phyloP scores from a whole-genome alignment of 495 filamentous ascomycete genomes.

The Beverwykella pulmonaria region DNA sequence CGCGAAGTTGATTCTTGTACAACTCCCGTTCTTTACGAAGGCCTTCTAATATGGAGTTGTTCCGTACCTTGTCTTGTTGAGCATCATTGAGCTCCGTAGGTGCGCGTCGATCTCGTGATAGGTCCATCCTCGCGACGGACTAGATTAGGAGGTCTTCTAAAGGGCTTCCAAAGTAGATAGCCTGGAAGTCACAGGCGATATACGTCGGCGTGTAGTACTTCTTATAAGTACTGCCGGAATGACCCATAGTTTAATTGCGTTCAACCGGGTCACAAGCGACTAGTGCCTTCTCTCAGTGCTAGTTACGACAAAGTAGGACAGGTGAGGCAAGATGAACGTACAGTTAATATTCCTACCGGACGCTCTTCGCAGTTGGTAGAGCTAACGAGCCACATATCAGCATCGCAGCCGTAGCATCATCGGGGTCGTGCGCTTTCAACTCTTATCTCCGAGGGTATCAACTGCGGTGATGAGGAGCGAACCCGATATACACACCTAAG shows the following conservation, averaged over 20 bases:
- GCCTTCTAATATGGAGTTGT: conserved; percentile 11
- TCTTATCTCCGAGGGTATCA: no score
- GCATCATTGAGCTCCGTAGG: conserved; percentile 19
- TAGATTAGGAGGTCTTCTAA: conserved; percentile 22
- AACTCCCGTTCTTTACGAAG: conserved; percentile 15
- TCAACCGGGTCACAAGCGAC: conserved; percentile 9
- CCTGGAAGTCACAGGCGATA: conserved; percentile 22
- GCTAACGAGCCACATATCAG: no score
- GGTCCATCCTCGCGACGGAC: conserved; percentile 20
- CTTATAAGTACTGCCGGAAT: conserved; percentile 19
- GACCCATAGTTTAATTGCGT: conserved; percentile 28
- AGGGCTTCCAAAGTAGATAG: conserved; percentile 29
- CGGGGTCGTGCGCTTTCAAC: no score
- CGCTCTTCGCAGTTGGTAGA: no score
- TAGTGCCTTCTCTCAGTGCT: no score
- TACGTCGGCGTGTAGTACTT: conserved; percentile 30
- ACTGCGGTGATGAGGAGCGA: no score
- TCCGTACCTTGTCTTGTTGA: conserved; percentile 20
- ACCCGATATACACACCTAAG: no score
- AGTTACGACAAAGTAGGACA: no score
- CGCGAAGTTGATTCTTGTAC: conserved; percentile 15
- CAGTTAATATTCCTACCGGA: no score
- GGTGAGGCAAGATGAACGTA: no score
- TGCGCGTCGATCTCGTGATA: conserved; percentile 23
- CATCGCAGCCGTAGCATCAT: no score